Evolutionary conservation across 148 eudicot species (phyloP), one percentile per base, ranked within the genome.

Genomic region (Rhododendron molle): DNA sequence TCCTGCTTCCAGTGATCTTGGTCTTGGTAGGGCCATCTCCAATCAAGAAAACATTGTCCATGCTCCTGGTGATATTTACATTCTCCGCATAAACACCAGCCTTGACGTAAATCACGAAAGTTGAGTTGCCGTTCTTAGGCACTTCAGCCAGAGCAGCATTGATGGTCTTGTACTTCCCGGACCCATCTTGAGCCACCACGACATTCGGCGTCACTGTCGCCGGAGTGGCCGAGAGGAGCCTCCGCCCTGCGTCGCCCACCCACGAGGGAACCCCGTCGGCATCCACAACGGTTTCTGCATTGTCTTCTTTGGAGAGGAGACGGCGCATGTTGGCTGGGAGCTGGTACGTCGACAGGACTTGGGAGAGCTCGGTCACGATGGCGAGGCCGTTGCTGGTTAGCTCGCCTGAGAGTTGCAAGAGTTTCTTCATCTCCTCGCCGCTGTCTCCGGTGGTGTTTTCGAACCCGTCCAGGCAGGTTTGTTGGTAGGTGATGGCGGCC

Each of bases 131-230:
- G 0, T 65, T 46, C 56, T 43, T 43, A 0, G 97, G 98, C 9
- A 85, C 89, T 0, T 83, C 84, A 6, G 77, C 83, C 2, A 95
- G 28, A 0, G 97, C 98, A 36, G 89, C 97, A 0, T 7, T 21
- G 7, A 95, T 85, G 0, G 95, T 93, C 84, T 86, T 91, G 83
- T 67, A 94, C 40, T 92, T 85, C 3, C 98, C 95, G 1, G 91
- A 89, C 0, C 98, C 98, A 71, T 94, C 96, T 62, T 89, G 81
- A 0, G 98, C 94, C 28, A 95, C 98, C 26, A 92, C 91, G 0
- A 78, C 92, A 21, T 93, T 90, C 0, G 98, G 94, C 10, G 86
- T 86, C 58, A 80, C 60, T 0, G 23, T 54, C 0, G 69, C 26
- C 18, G 81, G 6, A 10, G 81, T 78, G 1, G 85, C 86, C n/a